Evolutionary conservation across 2,329 filamentous ascomycete species (phyloP).

Genomic region (Colletotrichum musae): DNA sequence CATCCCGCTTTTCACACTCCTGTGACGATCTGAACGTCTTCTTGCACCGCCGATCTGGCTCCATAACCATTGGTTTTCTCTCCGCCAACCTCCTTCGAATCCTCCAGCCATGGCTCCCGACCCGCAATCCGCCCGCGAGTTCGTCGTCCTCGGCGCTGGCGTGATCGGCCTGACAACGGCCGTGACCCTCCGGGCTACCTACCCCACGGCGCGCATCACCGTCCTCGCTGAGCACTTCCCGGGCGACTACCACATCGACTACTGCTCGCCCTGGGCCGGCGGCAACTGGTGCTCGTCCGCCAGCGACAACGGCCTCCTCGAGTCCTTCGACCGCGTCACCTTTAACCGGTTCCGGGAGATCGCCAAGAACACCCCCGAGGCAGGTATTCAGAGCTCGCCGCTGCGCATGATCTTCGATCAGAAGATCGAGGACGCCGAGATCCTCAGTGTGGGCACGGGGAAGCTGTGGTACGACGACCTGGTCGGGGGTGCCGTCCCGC

Average conservation of each 20-base stretch:
- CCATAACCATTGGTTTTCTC: not conserved
- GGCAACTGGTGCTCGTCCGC: slow-evolving; percentile 81
- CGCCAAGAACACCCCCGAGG: slow-evolving; percentile 32
- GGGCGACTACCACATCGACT: slow-evolving; percentile 92
- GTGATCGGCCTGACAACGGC: slow-evolving; percentile 80
- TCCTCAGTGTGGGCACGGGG: slow-evolving; percentile 54
- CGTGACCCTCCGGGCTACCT: slow-evolving; percentile 70
- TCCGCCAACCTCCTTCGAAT: not conserved
- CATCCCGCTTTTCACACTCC: too few species aligned
- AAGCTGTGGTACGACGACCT: slow-evolving; percentile 59
- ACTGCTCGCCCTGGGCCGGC: slow-evolving; percentile 90
- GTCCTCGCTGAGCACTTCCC: slow-evolving; percentile 92
- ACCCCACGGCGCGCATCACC: slow-evolving; percentile 62
- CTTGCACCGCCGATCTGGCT: not conserved
- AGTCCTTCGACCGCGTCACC: slow-evolving; percentile 42
- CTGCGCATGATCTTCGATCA: slow-evolving; percentile 45
- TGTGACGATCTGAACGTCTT: too few species aligned
- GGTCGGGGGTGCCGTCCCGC: slow-evolving; percentile 51
- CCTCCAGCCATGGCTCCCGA: not conserved
- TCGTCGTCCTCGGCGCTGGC: slow-evolving; percentile 77
- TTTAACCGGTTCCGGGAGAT: slow-evolving; percentile 41
- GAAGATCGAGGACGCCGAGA: slow-evolving; percentile 39
- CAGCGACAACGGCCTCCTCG: slow-evolving; percentile 50
- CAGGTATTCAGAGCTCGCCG: slow-evolving; percentile 34
- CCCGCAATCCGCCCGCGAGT: not conserved